Evolutionary conservation across 2,329 filamentous ascomycete genomes (phyloP).

Genomic region (Mariannaea elegans): DNA sequence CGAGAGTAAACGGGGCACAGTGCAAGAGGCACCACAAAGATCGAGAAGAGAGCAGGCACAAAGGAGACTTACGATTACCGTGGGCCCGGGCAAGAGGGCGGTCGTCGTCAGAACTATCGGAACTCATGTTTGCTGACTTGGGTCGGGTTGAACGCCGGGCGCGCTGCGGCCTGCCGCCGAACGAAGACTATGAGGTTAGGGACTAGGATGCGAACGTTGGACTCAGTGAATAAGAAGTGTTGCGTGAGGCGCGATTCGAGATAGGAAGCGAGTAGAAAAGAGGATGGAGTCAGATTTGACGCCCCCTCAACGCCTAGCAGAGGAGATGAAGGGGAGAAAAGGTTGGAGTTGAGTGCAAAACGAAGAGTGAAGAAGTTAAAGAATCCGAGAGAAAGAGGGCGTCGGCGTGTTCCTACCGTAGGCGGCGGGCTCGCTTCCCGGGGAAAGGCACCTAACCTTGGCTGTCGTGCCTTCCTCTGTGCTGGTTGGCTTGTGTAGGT

Average conservation of each 20-base stretch:
- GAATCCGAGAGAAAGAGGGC: conserved; percentile 35
- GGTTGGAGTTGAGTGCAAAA: conserved; percentile 27
- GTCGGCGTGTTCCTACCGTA: conserved; percentile 28
- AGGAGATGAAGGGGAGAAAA: conserved; percentile 45
- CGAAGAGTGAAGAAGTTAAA: conserved; percentile 32
- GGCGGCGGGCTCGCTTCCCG: conserved; percentile 25
- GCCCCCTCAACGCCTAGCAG: conserved; percentile 47
- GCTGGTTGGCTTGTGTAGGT: conserved; percentile 13
- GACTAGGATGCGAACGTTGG: conserved; percentile 40
- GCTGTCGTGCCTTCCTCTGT: conserved; percentile 18
- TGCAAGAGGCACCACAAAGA: conserved; percentile 38
- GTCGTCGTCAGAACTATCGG: conserved; percentile 79
- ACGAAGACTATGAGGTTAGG: conserved; percentile 40
- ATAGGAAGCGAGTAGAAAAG: conserved; percentile 24
- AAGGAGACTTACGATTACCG: conserved; percentile 70
- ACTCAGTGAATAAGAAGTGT: conserved; percentile 19
- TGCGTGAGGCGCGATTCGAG: conserved; percentile 19
- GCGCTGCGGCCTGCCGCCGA: conserved; percentile 36
- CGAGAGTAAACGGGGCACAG: conserved; percentile 19
- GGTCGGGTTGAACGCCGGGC: conserved; percentile 30
- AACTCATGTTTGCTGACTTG: conserved; percentile 55
- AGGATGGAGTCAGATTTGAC: conserved; percentile 23
- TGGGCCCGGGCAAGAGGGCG: conserved; percentile 77
- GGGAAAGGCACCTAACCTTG: conserved; percentile 29
- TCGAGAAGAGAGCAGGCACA: conserved; percentile 26